These are phyloP conservation scores for Colletotrichum trifolii DNA, from an alignment of 2,329 filamentous ascomycete genomes.

Conservation along the genomic window DNA sequence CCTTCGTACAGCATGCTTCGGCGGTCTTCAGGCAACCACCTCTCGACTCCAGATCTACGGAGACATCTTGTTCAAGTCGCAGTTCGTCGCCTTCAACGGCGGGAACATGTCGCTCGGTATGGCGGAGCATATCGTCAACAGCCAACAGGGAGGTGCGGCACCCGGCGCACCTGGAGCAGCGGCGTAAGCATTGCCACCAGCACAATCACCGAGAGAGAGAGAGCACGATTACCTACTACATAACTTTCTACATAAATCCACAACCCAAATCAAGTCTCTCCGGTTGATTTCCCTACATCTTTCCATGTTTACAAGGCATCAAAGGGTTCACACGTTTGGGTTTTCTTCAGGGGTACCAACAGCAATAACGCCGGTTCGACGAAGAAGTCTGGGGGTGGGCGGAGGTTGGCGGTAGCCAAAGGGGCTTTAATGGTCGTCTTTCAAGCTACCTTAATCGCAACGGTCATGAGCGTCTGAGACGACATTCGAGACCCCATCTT, in stretches of 20 bases:
- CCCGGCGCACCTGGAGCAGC: conserved; percentile 25
- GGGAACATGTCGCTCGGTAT: conserved; percentile 66
- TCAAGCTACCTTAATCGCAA: conserved; percentile 23
- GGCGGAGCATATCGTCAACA: conserved; percentile 45
- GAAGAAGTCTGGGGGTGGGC: conserved; percentile 18
- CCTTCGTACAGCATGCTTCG: conserved; percentile 66
- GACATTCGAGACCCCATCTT: not conserved
- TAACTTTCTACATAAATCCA: no score
- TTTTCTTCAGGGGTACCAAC: conserved; percentile 29
- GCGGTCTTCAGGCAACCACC: conserved; percentile 72
- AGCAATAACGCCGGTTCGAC: conserved; percentile 27
- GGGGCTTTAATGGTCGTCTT: conserved; percentile 25
- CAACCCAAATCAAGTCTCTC: not conserved
- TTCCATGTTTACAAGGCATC: conserved; percentile 18
- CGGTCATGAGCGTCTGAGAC: conserved; percentile 31
- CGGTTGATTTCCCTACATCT: not conserved
- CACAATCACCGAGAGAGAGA: conserved; percentile 1
- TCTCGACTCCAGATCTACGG: conserved; percentile 70
- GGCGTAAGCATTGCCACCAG: conserved; percentile 34
- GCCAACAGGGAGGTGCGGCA: conserved; percentile 19
- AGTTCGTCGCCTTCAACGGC: conserved; percentile 68
- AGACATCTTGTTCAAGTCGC: conserved; percentile 71
- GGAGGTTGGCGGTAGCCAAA: conserved; percentile 8
- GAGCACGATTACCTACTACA: not conserved
- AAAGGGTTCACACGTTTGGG: conserved; percentile 25